Percentiles rank a stretch among this genome's conserved stretches.
phyloP scores from a whole-genome alignment of 176 grass and related monocot species.

The Oryza nivara region DNA sequence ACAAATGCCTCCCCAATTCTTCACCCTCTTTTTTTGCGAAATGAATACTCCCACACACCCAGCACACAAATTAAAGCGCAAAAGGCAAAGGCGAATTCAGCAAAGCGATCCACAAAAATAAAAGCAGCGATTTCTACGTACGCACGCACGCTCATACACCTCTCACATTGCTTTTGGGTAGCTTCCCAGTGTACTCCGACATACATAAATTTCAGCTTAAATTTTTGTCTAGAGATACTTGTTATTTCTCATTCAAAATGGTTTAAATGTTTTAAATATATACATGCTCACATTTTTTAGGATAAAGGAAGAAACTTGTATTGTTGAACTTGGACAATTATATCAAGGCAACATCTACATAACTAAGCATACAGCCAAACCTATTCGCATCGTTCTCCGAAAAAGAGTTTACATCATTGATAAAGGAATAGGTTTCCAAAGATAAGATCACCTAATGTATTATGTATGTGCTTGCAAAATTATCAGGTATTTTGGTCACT shows the following conservation, averaged over 20 bases:
- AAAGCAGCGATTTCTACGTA: background rate
- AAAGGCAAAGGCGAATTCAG: slow-evolving; percentile 3
- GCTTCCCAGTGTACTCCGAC: background rate
- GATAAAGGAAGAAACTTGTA: no score
- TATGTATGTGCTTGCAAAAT: background rate
- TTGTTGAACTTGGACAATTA: no score
- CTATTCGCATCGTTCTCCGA: no score
- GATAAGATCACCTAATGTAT: no score
- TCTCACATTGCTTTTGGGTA: background rate
- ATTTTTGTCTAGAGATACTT: background rate
- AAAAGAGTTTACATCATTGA: no score
- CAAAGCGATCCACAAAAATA: background rate
- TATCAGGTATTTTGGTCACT: background rate
- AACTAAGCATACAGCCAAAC: no score
- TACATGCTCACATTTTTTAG: no score
- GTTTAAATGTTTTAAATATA: background rate
- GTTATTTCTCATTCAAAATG: background rate
- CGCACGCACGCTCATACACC: background rate
- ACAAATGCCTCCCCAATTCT: slow-evolving; percentile 22
- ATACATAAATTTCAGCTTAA: background rate
- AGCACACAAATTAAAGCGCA: slow-evolving; percentile 13
- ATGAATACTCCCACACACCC: slow-evolving; percentile 7
- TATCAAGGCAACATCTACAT: no score
- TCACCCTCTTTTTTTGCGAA: background rate
- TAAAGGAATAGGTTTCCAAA: no score